phyloP scores from a whole-genome alignment of 495 filamentous ascomycete genomes.

The Friedmanniomyces endolithicus region DNA sequence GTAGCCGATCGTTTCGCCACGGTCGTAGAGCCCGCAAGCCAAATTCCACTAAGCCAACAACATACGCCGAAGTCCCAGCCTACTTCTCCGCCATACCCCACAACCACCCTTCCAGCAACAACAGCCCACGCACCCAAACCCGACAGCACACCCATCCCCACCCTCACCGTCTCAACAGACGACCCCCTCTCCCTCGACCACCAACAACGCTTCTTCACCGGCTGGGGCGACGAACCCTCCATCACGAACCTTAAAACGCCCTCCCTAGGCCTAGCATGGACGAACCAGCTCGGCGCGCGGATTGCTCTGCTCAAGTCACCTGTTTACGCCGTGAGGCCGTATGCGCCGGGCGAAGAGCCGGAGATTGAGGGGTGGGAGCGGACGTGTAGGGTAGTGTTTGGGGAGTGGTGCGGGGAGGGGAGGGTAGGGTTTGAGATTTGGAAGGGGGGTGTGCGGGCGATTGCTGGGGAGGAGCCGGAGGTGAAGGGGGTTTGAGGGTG shows the following conservation, averaged over 20 bases:
- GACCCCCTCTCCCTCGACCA: slow-evolving; percentile 60
- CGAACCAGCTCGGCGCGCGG: slow-evolving; percentile 70
- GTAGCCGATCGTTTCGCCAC: slow-evolving; percentile 72
- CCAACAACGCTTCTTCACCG: slow-evolving; percentile 87
- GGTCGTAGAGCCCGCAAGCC: neutral
- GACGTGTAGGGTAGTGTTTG: slow-evolving; percentile 73
- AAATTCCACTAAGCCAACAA: slow-evolving; percentile 1
- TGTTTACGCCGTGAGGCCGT: slow-evolving; percentile 23
- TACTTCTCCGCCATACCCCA: slow-evolving; percentile 1
- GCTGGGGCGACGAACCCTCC: slow-evolving; percentile 60
- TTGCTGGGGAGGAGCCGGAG: too few species aligned
- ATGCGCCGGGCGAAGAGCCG: slow-evolving; percentile 22
- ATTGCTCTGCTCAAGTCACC: slow-evolving; percentile 57
- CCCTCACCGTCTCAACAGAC: slow-evolving; percentile 21
- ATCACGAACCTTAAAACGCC: slow-evolving; percentile 55
- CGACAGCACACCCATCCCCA: neutral
- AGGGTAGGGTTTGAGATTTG: too few species aligned
- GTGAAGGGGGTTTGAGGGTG: too few species aligned
- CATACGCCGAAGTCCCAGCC: slow-evolving; percentile 8
- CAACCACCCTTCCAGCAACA: neutral
- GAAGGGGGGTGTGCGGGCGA: too few species aligned
- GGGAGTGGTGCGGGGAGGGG: slow-evolving; percentile 39
- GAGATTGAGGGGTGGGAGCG: slow-evolving; percentile 39
- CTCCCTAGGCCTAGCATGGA: slow-evolving; percentile 76
- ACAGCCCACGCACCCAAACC: too few species aligned